Evolutionary conservation across 306 rosid species (phyloP).

Genomic region (Canavalia ensiformis): DNA sequence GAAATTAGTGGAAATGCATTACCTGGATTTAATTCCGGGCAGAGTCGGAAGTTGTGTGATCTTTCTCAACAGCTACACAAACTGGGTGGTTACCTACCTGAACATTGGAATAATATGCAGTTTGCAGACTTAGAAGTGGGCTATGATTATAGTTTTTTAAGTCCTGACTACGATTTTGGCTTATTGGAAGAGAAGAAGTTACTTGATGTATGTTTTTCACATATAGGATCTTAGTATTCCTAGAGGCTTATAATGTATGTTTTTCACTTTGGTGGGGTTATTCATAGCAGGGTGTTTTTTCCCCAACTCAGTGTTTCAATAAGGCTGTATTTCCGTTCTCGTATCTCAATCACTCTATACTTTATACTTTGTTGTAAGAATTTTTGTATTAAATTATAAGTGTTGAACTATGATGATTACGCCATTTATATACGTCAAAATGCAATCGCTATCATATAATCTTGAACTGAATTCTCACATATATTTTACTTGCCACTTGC

Average conservation of each 20-base stretch:
- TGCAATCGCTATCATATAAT: background rate
- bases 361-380: slow-evolving; percentile 26
- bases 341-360: background rate
- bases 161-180: slow-evolving; percentile 71
- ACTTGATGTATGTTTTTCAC: slow-evolving; percentile 61
- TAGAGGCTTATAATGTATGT: slow-evolving; percentile 9
- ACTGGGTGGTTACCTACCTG: slow-evolving; percentile 44
- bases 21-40: slow-evolving; percentile 38
- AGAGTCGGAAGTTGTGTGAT: slow-evolving; percentile 46
- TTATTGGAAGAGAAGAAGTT: slow-evolving; percentile 65
- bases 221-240: slow-evolving; percentile 45
- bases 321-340: slow-evolving; percentile 35
- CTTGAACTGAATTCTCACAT: background rate
- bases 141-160: slow-evolving; percentile 58
- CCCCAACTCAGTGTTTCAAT: slow-evolving; percentile 41
- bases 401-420: slow-evolving; percentile 2
- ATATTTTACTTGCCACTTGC: background rate
- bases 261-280: slow-evolving; percentile 44
- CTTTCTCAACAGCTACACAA: slow-evolving; percentile 48
- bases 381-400: slow-evolving; percentile 34
- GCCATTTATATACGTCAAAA: background rate
- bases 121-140: slow-evolving; percentile 48
- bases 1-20: slow-evolving; percentile 40
- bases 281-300: slow-evolving; percentile 35
- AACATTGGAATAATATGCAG: slow-evolving; percentile 50